phyloP scores from a whole-genome alignment of 192 early-diverging fungal genomes.

The Podila minutissima region DNA sequence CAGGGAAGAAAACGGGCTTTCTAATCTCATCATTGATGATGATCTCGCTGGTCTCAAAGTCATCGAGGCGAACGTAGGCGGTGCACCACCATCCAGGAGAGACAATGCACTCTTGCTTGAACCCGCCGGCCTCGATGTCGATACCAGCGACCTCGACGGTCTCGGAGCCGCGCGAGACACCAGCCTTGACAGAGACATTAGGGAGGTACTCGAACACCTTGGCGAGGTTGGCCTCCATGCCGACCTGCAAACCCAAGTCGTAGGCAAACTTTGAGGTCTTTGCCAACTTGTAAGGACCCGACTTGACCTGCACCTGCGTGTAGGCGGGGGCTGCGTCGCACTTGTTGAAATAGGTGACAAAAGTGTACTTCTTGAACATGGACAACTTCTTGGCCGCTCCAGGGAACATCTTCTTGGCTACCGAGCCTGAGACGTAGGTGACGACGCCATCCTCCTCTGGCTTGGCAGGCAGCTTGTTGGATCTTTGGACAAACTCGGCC shows the following conservation, averaged over 20 bases:
- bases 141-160: conserved; percentile 7
- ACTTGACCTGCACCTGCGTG: conserved; percentile 16
- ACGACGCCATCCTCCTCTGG: conserved; percentile 9
- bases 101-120: conserved; percentile 15
- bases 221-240: conserved; percentile 22
- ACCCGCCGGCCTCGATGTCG: conserved; percentile 1
- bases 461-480: conserved; percentile 5
- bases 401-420: conserved; percentile 22
- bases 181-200: conserved; percentile 12
- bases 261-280: conserved; percentile 19
- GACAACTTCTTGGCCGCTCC: neutral
- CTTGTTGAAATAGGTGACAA: conserved; percentile 14
- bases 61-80: conserved; percentile 8
- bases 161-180: conserved; percentile 9
- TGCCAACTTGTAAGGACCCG: conserved; percentile 15
- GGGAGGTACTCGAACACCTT: conserved; percentile 15
- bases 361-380: conserved; percentile 10
- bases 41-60: conserved; percentile 7
- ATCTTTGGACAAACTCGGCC: conserved; percentile 5
- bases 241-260: conserved; percentile 12
- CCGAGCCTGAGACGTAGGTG: conserved; percentile 4
- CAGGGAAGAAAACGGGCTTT: conserved; percentile 8
- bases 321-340: neutral
- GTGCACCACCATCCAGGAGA: conserved; percentile 21
- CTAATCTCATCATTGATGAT: conserved; percentile 6